phyloP scores from a whole-genome alignment of 768 basidiomycete genomes.

The Tulasnella sp. region DNA sequence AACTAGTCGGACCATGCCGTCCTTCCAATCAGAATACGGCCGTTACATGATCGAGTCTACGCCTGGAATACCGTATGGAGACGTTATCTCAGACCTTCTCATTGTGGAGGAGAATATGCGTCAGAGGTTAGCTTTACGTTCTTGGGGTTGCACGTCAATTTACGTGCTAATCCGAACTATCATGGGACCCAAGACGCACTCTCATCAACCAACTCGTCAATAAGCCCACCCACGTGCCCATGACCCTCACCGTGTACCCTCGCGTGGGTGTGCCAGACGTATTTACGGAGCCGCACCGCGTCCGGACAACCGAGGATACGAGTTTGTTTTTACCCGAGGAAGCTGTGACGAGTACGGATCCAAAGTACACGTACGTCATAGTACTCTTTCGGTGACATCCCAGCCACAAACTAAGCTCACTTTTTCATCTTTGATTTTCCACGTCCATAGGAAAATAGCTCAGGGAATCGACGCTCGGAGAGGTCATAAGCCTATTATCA shows the following conservation, averaged over 20 bases:
- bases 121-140: not conserved
- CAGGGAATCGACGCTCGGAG: constrained; percentile 89
- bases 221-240: constrained; percentile 48
- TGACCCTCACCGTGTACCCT: constrained; percentile 93
- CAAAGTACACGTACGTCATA: constrained; percentile 87
- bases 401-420: not conserved
- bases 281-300: constrained; percentile 81
- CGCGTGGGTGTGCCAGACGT: constrained; percentile 83
- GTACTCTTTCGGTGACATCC: not conserved
- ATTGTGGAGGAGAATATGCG: constrained; percentile 47
- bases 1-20: not conserved
- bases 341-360: constrained; percentile 88
- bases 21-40: constrained; percentile 96
- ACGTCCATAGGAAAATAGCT: constrained; percentile 75
- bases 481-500: constrained; percentile 92
- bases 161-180: not conserved
- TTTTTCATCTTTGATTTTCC: not conserved
- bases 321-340: constrained; percentile 93
- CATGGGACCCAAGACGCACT: constrained; percentile 42
- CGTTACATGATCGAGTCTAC: constrained; percentile 98
- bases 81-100: constrained; percentile 79
- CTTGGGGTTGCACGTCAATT: not conserved
- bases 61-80: constrained; percentile 91
- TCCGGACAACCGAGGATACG: constrained; percentile 59
- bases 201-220: not conserved